These are phyloP conservation scores for Penicillium nucicola DNA, from an alignment of 495 filamentous ascomycete species.

Conservation along the genomic window DNA sequence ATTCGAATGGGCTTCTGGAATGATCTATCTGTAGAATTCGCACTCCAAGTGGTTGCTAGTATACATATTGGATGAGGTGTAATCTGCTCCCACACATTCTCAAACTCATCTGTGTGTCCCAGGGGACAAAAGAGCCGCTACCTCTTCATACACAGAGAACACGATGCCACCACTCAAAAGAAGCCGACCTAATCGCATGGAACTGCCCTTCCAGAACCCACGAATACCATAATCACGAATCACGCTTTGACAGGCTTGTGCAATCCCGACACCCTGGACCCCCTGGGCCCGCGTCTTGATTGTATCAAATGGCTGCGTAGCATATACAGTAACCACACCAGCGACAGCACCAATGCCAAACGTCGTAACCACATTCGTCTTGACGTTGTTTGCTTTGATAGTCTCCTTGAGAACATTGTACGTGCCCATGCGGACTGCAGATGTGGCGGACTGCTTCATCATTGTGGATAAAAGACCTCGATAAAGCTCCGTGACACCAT, in stretches of 20 bases:
- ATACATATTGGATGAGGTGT: neutral
- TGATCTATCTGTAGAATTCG: no score
- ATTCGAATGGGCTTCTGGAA: no score
- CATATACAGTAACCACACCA: conserved; percentile 57
- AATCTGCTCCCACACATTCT: neutral
- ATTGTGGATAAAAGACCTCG: conserved; percentile 60
- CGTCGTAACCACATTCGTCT: conserved; percentile 43
- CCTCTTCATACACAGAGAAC: conserved; percentile 62
- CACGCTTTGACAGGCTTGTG: conserved; percentile 51
- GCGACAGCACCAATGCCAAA: conserved; percentile 62
- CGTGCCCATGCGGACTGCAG: conserved; percentile 61
- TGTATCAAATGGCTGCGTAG: conserved; percentile 66
- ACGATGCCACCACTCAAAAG: conserved; percentile 64
- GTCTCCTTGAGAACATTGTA: conserved; percentile 68
- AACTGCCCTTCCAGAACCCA: conserved; percentile 65
- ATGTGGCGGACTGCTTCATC: conserved; percentile 64
- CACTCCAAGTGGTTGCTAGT: no score
- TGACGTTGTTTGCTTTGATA: conserved; percentile 39
- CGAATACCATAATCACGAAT: conserved; percentile 52
- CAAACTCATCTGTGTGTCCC: neutral
- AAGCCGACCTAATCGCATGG: conserved; percentile 62
- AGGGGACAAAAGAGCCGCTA: conserved; percentile 26
- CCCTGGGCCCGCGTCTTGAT: conserved; percentile 64
- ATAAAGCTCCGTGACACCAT: conserved; percentile 55
- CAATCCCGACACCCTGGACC: conserved; percentile 45